Percentiles rank a stretch among this genome's conserved stretches.
Conservation (phyloP, 306 rosid species). For the Mucuna pruriens region DNA sequence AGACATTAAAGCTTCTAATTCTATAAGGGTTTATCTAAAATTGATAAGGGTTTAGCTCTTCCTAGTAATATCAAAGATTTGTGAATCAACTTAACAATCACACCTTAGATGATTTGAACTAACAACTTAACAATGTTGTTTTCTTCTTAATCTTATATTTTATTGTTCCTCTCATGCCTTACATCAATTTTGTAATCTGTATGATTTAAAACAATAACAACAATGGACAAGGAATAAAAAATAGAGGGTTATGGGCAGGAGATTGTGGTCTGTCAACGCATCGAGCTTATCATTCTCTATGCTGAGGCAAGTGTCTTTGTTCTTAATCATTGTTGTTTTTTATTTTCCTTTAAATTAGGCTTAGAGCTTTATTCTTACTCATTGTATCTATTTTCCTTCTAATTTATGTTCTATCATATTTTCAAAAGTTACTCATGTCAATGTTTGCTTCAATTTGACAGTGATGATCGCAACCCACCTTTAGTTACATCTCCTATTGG, state of each 20-base stretch:
- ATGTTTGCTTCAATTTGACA: neutral
- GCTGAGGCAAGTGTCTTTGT: too few species aligned
- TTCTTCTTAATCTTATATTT: neutral
- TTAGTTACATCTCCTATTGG: neutral
- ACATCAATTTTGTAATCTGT: neutral
- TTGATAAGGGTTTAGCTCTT: neutral
- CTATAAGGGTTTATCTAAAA: neutral
- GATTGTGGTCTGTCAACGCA: neutral
- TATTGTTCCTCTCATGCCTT: neutral
- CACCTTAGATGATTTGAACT: neutral
- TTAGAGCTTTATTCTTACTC: too few species aligned
- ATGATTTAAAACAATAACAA: neutral
- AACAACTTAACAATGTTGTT: neutral
- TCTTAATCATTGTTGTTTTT: neutral
- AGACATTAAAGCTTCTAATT: neutral
- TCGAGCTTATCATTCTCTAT: neutral
- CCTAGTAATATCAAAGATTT: neutral
- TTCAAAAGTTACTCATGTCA: neutral
- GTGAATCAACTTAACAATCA: neutral
- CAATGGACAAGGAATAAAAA: neutral
- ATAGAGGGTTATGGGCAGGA: neutral
- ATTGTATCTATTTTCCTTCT: neutral
- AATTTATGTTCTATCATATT: neutral
- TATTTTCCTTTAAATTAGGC: neutral
- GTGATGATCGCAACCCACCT: neutral